phyloP scores from a whole-genome alignment of 148 eudicot genomes.

The Rhododendron molle region DNA sequence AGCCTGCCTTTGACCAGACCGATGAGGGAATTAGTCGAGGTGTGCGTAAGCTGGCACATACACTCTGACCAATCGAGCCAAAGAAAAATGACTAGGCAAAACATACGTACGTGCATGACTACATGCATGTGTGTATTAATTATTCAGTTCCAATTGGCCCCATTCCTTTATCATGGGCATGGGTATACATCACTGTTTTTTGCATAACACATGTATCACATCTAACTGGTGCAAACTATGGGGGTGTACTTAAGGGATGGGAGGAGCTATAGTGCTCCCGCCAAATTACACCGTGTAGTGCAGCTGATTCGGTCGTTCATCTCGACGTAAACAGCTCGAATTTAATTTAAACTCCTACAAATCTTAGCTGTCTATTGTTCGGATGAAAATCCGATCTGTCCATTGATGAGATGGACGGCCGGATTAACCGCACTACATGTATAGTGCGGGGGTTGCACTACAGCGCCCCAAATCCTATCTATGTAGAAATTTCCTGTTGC shows the following conservation, averaged over 20 bases:
- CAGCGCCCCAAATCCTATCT: background rate
- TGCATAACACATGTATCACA: background rate
- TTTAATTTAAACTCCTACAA: too few relatives aligned
- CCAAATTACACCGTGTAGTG: too few relatives aligned
- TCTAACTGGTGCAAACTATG: background rate
- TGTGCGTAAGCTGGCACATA: too few relatives aligned
- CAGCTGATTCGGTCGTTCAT: too few relatives aligned
- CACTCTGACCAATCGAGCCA: background rate
- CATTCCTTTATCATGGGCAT: background rate
- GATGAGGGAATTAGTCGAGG: background rate
- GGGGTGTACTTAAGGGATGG: too few relatives aligned
- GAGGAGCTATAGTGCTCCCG: too few relatives aligned
- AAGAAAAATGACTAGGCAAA: background rate
- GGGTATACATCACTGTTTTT: background rate
- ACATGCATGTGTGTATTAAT: background rate
- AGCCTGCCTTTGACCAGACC: background rate
- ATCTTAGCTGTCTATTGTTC: too few relatives aligned
- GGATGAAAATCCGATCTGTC: too few relatives aligned
- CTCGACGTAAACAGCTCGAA: too few relatives aligned
- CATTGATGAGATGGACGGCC: too few relatives aligned
- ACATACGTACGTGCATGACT: background rate
- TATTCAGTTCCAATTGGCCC: background rate
- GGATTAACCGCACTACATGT: too few relatives aligned
- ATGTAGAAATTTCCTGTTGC: background rate
- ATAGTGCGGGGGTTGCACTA: too few relatives aligned